phyloP scores from a whole-genome alignment of 768 basidiomycete genomes.

The Trametes meyenii region DNA sequence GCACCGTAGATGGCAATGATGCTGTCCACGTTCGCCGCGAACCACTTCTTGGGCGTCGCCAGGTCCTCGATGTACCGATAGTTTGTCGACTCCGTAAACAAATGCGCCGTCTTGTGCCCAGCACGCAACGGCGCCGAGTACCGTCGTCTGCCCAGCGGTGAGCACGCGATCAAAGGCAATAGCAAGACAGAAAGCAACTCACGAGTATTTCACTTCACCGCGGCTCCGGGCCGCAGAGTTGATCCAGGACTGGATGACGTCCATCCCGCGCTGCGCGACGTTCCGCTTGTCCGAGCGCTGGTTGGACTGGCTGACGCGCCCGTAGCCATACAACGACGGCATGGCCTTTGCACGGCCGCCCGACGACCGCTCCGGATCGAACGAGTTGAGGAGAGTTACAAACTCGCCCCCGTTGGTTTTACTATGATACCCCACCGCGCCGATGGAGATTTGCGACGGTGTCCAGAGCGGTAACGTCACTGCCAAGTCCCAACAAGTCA shows the following conservation, averaged over 20 bases:
- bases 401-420: slow-evolving; percentile 68
- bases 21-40: slow-evolving; percentile 64
- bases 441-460: slow-evolving; percentile 62
- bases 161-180: not conserved
- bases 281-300: slow-evolving; percentile 62
- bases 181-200: slow-evolving; percentile 25
- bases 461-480: slow-evolving; percentile 64
- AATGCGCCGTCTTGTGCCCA: slow-evolving; percentile 65
- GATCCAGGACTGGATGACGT: slow-evolving; percentile 55
- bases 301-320: slow-evolving; percentile 49
- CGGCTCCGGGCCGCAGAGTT: slow-evolving; percentile 31
- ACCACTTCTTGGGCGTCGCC: slow-evolving; percentile 71
- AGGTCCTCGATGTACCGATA: slow-evolving; percentile 68
- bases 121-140: slow-evolving; percentile 63
- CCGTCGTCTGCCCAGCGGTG: slow-evolving; percentile 39
- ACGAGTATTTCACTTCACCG: slow-evolving; percentile 43
- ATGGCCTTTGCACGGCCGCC: slow-evolving; percentile 48
- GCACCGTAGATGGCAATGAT: slow-evolving; percentile 60
- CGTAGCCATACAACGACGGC: slow-evolving; percentile 67
- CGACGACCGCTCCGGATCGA: slow-evolving; percentile 51
- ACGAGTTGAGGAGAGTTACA: slow-evolving; percentile 71
- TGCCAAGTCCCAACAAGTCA: slow-evolving; percentile 11
- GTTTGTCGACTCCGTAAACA: slow-evolving; percentile 70
- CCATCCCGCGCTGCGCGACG: slow-evolving; percentile 58
- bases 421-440: slow-evolving; percentile 74